Conservation (phyloP, 2,329 filamentous ascomycete genomes). For the Claviceps sp. region DNA sequence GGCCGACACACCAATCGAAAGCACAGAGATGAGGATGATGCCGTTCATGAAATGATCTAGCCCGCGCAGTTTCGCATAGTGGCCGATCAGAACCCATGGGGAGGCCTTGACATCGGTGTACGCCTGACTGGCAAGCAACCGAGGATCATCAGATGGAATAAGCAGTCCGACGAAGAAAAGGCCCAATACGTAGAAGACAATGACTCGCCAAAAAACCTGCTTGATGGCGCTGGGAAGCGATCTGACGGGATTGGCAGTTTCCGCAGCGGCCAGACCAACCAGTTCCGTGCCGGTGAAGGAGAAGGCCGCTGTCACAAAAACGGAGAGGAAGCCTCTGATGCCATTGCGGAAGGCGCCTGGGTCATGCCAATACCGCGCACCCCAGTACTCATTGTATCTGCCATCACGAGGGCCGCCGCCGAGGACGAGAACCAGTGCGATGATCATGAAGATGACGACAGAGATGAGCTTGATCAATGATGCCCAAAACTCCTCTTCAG, state of each 20-base stretch:
- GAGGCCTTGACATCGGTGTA: conserved; percentile 29
- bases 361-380: conserved; percentile 29
- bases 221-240: conserved; percentile 68
- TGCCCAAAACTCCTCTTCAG: conserved; percentile 43
- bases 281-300: conserved; percentile 55
- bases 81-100: conserved; percentile 36
- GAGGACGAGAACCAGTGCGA: conserved; percentile 41
- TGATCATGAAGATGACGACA: conserved; percentile 48
- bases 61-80: conserved; percentile 32
- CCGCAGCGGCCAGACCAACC: conserved; percentile 57
- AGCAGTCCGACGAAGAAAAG: conserved; percentile 36
- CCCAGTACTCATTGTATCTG: conserved; percentile 27
- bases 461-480: conserved; percentile 42
- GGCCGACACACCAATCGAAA: conserved; percentile 40
- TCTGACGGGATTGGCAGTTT: conserved; percentile 53
- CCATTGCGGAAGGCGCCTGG: conserved; percentile 50
- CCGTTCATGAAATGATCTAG: conserved; percentile 40
- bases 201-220: conserved; percentile 48
- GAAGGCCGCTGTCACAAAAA: conserved; percentile 59
- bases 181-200: conserved; percentile 36
- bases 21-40: conserved; percentile 38
- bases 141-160: conserved; percentile 27
- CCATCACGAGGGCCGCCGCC: conserved; percentile 40
- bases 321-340: conserved; percentile 55
- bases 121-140: conserved; percentile 31